phyloP scores from a whole-genome alignment of 345 rosid genomes.

The Nasturtium officinale region DNA sequence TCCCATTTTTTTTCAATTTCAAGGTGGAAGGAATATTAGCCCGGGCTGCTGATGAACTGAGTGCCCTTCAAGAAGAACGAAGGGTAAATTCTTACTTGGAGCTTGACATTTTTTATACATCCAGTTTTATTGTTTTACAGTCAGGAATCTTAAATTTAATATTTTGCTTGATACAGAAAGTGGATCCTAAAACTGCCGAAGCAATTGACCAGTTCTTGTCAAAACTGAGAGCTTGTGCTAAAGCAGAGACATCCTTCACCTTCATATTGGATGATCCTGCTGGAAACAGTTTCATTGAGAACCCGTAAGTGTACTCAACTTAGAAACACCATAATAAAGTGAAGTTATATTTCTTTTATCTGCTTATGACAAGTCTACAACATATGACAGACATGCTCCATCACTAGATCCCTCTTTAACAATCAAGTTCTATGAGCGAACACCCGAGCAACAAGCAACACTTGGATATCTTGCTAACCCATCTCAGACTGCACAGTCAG shows the following conservation, averaged over 20 bases:
- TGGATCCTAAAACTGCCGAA: constrained; percentile 84
- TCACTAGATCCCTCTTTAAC: constrained; percentile 77
- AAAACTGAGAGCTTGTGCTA: constrained; percentile 81
- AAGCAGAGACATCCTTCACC: constrained; percentile 64
- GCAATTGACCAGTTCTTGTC: constrained; percentile 79
- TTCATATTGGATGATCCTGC: constrained; percentile 89
- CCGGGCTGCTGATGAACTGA: constrained; percentile 79
- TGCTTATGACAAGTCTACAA: constrained; percentile 12
- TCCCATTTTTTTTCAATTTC: neutral
- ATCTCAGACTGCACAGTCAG: constrained; percentile 52
- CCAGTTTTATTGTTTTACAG: neutral
- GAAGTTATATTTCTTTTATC: constrained; percentile 7
- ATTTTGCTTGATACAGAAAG: constrained; percentile 58
- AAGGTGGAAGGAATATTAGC: constrained; percentile 84
- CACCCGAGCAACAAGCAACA: constrained; percentile 77
- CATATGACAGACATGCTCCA: constrained; percentile 72
- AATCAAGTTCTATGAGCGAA: constrained; percentile 81
- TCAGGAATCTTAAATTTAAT: constrained; percentile 11
- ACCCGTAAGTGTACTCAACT: constrained; percentile 62
- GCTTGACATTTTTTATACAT: neutral
- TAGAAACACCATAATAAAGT: neutral
- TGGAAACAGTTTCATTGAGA: constrained; percentile 96
- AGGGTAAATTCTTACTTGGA: constrained; percentile 48
- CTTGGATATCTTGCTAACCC: constrained; percentile 71
- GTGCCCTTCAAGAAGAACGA: constrained; percentile 93